Evolutionary conservation across 129 eudicot species (phyloP).

Genomic region (Flaveria linearis): DNA sequence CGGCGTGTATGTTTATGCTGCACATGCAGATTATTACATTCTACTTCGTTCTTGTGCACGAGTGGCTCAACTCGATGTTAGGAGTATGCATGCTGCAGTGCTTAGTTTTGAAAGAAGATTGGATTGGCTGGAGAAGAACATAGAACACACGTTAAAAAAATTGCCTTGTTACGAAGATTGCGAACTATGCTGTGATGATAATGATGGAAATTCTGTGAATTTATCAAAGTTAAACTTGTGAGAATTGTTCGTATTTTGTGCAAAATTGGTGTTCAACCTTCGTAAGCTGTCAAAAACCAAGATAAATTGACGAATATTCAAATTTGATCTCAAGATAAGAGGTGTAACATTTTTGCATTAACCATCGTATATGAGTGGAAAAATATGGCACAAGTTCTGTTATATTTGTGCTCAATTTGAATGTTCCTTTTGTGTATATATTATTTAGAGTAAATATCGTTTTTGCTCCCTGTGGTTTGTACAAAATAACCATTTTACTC

Average conservation of each 20-base stretch:
- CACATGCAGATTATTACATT: constrained; percentile 79
- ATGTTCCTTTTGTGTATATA: background rate
- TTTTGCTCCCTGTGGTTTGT: too few relatives aligned
- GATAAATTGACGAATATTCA: background rate
- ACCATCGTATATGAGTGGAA: background rate
- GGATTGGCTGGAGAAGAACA: constrained; percentile 60
- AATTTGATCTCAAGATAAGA: background rate
- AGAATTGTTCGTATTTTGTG: constrained; percentile 22
- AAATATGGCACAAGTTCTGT: background rate
- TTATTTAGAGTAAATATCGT: too few relatives aligned
- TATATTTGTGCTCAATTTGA: background rate
- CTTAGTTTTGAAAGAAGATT: constrained; percentile 62
- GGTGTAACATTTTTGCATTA: background rate
- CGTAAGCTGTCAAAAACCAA: background rate
- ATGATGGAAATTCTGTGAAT: constrained; percentile 31
- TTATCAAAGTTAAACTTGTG: constrained; percentile 33
- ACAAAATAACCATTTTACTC: too few relatives aligned
- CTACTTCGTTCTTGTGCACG: constrained; percentile 75
- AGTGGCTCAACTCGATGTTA: constrained; percentile 62
- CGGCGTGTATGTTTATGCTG: constrained; percentile 56
- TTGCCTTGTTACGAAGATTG: constrained; percentile 39
- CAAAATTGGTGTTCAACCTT: background rate
- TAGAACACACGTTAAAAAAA: constrained; percentile 39
- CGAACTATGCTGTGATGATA: constrained; percentile 38
- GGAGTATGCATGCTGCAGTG: constrained; percentile 66